Evolutionary conservation across 2,329 filamentous ascomycete genomes (phyloP), one percentile per base, ranked within the genome.

Genomic region (Ceratocystis smalleyi): DNA sequence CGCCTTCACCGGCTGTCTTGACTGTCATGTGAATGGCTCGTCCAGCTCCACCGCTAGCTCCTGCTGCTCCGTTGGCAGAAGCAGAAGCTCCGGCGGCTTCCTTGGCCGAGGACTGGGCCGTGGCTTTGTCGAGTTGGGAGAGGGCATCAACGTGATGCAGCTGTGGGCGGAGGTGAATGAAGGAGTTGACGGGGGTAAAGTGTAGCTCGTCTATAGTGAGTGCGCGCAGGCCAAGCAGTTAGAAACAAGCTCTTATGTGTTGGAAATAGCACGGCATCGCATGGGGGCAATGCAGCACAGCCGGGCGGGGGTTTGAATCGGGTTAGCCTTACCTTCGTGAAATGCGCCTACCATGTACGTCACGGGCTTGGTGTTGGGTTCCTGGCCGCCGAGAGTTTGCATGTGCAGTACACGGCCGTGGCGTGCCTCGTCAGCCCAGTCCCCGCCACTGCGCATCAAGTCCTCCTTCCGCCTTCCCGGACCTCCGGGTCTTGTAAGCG

Each of bases 261-360:
- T 40, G 24, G 15, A 17, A 57, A 57, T 47, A n/a, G n/a, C 45
- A 32, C 3, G 51, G 15, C 32, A 40, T 15, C 35, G 10, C 35
- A 40, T 3, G 35, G 35, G 35, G 35, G 10, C 10, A 35, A 35
- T 35, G 2, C 35, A 40, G 35, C 4, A 12, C 35, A 12, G 35
- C 12, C 35, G 1, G 35, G 35, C 35, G 1, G 35, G 35, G 35
- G 1, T 40, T 40, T 40, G 10, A 40, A 15, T 40, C 10, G 35
- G 12, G 3, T 15, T 15, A 40, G 35, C 35, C 84, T 69, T 74
- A 92, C 89, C 83, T 62, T 86, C 86, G 72, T 87, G 83, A 72
- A 97, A 96, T n/a, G 91, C 87, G 32, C 90, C 94, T 61, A 96
- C 81, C 85, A 96, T 95, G 76, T 95, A 95, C 68, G 89, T 86